phyloP scores from a whole-genome alignment of 768 basidiomycete species.

The Leucocoprinus birnbaumii region DNA sequence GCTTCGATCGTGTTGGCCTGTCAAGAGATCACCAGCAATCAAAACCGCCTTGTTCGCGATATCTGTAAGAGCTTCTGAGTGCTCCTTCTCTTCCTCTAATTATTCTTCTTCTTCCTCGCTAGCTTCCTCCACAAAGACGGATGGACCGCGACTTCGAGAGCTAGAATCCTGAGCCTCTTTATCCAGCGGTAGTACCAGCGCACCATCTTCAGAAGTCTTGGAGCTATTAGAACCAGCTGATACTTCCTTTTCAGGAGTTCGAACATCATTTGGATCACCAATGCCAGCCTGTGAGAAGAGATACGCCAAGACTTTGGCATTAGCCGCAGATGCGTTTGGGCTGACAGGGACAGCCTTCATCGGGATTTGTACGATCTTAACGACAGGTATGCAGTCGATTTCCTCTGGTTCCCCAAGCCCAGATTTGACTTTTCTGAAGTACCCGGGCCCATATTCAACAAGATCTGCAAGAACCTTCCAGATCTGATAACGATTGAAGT shows the following conservation, averaged over 20 bases:
- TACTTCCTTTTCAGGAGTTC: not conserved
- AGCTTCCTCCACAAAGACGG: no score
- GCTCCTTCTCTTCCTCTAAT: no score
- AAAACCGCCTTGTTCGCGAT: not conserved
- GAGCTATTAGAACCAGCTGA: not conserved
- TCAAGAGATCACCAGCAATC: not conserved
- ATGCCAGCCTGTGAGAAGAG: not conserved
- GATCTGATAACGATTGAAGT: not conserved
- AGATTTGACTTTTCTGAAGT: slow-evolving; percentile 17
- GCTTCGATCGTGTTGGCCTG: not conserved
- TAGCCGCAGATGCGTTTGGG: not conserved
- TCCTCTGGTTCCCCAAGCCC: slow-evolving; percentile 19
- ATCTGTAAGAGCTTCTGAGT: not conserved
- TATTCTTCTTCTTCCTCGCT: no score
- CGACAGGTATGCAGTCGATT: slow-evolving; percentile 22
- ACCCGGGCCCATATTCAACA: not conserved
- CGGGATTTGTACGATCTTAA: slow-evolving; percentile 19
- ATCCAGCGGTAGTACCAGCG: no score
- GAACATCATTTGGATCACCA: not conserved
- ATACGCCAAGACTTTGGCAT: not conserved
- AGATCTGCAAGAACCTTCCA: not conserved
- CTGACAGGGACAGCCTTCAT: slow-evolving; percentile 17
- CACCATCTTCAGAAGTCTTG: not conserved
- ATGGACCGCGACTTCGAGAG: no score
- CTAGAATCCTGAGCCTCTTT: no score